Base-by-base conservation (phyloP, 1,139 yeast species). In the Candida tropicalis region DNA sequence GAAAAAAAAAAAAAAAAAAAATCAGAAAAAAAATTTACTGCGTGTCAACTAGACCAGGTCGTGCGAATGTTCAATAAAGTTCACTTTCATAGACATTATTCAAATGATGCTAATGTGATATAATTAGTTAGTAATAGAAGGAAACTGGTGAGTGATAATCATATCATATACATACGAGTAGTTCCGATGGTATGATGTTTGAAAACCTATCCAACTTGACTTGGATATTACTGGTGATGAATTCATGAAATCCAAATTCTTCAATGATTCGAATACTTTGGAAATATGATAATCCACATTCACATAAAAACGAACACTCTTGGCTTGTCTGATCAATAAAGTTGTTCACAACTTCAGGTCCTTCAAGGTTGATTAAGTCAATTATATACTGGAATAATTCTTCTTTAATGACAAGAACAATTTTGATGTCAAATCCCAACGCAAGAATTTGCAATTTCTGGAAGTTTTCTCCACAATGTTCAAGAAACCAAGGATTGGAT, bases 211-310 rank as follows among this genome's bases (percentile, higher is more conserved):
- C 33, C 10, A 38, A 20, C 15, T 45, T 47, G n/a, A 41, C 42
- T 9, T 42, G 36, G 11, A 38, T 35, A 10, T 16, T 27, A 18
- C 24, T 11, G 10, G 22, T 6, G 5, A 47, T 42, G 28, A 49
- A 45, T n/a, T 38, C 35, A 5, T 38, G 34, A 2, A 49, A 31
- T 2, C 41, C 16, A 20, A 28, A 34, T 8, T n/a, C 25, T n/a
- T 40, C n/a, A 20, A 49, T 27, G 3, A 49, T 31, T 13, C 31
- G 15, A 33, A 20, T 24, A 22, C 38, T 40, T 45, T 47, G 52
- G 25, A 47, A 47, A 35, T 43, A 44, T 11, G 45, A 28, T 17
- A 49, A 46, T 20, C 49, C 51, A 42, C 49, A 45, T 33, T 49
- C 46, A 36, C 37, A 31, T 29, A 47, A 26, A 20, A 49, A 47